phyloP scores from a whole-genome alignment of 192 early-diverging fungal genomes.

The Backusella tuberculispora region DNA sequence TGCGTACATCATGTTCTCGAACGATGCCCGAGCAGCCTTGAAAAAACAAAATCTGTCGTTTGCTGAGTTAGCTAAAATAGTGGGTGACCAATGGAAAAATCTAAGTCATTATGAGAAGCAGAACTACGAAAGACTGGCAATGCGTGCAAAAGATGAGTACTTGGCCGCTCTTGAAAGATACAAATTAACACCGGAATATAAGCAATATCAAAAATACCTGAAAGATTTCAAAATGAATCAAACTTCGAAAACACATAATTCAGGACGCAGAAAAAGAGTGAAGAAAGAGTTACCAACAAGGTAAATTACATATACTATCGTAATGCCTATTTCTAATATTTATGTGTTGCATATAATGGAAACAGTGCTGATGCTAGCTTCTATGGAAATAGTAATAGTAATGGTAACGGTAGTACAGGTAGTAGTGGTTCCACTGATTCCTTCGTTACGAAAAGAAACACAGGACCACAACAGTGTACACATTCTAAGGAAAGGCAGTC shows the following conservation, averaged over 20 bases:
- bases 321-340: background rate
- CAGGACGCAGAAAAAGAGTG: conserved; percentile 21
- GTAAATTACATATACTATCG: background rate
- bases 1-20: conserved; percentile 51
- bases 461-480: background rate
- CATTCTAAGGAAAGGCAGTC: background rate
- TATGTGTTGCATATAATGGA: background rate
- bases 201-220: conserved; percentile 44
- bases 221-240: conserved; percentile 42
- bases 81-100: conserved; percentile 49
- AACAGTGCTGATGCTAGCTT: conserved; percentile 39
- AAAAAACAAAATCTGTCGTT: conserved; percentile 40
- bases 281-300: conserved; percentile 26
- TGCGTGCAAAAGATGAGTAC: conserved; percentile 45
- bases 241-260: conserved; percentile 16
- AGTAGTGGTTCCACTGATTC: conserved; percentile 25
- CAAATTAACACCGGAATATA: conserved; percentile 29
- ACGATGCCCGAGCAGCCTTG: conserved; percentile 43
- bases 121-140: conserved; percentile 37
- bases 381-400: conserved; percentile 37
- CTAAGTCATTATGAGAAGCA: conserved; percentile 39
- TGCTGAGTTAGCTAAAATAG: conserved; percentile 47
- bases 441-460: conserved; percentile 8
- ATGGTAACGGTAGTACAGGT: conserved; percentile 28
- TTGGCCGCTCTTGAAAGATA: conserved; percentile 29